A percentile compares a stretch with the other conserved stretches of the same genome.
Evolutionary conservation across 306 rosid genomes (phyloP).

Genomic region (Cucumis hystrix): DNA sequence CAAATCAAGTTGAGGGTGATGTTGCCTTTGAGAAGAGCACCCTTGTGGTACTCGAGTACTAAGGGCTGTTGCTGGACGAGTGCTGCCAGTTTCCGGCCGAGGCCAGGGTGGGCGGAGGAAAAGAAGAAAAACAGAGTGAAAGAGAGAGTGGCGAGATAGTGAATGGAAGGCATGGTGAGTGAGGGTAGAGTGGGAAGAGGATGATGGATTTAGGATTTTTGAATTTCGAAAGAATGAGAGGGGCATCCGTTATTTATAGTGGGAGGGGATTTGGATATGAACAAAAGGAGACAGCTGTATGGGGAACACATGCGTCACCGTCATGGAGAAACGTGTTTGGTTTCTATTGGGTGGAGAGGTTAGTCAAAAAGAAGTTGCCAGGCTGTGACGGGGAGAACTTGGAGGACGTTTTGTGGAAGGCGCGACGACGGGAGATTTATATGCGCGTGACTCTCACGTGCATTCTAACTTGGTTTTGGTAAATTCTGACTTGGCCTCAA

Average conservation of each 20-base stretch:
- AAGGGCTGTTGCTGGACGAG: constrained; percentile 59
- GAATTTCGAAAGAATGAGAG: not conserved
- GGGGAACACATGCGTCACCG: not conserved
- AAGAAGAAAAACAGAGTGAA: not conserved
- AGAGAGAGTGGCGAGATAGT: not conserved
- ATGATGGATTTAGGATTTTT: not conserved
- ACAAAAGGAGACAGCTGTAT: constrained; percentile 8
- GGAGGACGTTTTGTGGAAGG: not conserved
- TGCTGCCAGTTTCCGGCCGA: constrained; percentile 21
- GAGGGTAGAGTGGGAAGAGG: not conserved
- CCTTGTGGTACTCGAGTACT: constrained; percentile 71
- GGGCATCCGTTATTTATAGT: not conserved
- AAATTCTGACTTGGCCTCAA: not conserved
- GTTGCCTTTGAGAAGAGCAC: constrained; percentile 62
- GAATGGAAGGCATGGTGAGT: constrained; percentile 16
- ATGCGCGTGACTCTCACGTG: not conserved
- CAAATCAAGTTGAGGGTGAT: constrained; percentile 71
- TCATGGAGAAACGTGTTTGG: not conserved
- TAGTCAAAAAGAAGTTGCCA: not conserved
- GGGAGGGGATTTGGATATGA: not conserved
- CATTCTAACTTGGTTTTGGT: not conserved
- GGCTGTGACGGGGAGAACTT: not conserved
- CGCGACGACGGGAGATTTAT: not conserved
- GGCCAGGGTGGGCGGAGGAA: not conserved
- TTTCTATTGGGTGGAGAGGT: not conserved